phyloP scores from a whole-genome alignment of 208 protist species.

The Leishmania aethiopica region DNA sequence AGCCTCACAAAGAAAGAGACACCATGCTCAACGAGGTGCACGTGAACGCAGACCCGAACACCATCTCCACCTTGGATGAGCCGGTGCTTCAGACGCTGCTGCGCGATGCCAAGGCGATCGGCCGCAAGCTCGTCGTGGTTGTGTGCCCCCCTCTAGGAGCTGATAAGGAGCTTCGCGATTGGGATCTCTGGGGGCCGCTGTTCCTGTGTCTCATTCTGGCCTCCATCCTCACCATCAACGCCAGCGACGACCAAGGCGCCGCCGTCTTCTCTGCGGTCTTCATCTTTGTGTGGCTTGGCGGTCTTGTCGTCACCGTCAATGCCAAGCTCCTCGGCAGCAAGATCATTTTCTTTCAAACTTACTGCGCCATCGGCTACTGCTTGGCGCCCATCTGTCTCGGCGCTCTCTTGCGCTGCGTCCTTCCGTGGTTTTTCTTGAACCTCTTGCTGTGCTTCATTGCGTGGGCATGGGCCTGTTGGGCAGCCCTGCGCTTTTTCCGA shows the following conservation, averaged over 20 bases:
- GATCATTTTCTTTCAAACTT: constrained; percentile 94
- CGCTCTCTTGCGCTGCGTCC: constrained; percentile 44
- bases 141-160: constrained; percentile 54
- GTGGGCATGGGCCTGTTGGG: constrained; percentile 88
- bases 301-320: constrained; percentile 91
- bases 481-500: constrained; percentile 91
- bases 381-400: constrained; percentile 82
- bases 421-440: constrained; percentile 45
- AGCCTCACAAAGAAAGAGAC: neutral
- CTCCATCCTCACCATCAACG: constrained; percentile 53
- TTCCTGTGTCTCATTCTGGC: constrained; percentile 89
- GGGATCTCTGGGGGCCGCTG: constrained; percentile 95
- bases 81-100: constrained; percentile 59
- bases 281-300: constrained; percentile 88
- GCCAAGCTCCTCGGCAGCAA: constrained; percentile 90
- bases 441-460: constrained; percentile 49
- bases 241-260: constrained; percentile 38
- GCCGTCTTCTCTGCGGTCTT: constrained; percentile 91
- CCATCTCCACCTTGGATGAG: constrained; percentile 72
- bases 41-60: constrained; percentile 41
- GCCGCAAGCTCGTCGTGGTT: constrained; percentile 70
- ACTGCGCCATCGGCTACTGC: constrained; percentile 96
- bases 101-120: constrained; percentile 75
- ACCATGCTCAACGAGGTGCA: constrained; percentile 27
- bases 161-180: constrained; percentile 62